Conservation (phyloP, 2,329 filamentous ascomycete genomes). For the Colletotrichum lindemuthianum region DNA sequence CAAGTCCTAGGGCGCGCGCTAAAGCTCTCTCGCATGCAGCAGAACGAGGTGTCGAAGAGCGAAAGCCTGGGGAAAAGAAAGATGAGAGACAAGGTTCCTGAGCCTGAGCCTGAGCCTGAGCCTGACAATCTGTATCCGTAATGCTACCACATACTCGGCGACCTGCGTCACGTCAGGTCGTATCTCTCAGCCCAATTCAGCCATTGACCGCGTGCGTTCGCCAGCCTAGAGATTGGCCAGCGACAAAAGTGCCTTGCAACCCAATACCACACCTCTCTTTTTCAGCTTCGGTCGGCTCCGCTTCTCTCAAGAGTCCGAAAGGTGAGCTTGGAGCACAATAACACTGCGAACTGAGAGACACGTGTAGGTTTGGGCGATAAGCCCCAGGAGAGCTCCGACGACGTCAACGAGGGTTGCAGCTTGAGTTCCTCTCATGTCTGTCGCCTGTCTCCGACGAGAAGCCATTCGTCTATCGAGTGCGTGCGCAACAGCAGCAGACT, state of each 20-base stretch:
- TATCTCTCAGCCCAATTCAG: constrained; percentile 32
- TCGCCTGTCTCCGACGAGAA: constrained; percentile 23
- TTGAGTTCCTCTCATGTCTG: not conserved
- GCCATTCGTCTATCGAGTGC: not conserved
- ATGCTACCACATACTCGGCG: no score
- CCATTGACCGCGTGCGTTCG: constrained; percentile 32
- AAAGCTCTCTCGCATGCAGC: no score
- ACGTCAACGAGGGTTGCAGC: not conserved
- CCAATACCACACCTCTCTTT: not conserved
- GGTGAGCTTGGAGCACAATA: not conserved
- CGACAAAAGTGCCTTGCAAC: constrained; percentile 25
- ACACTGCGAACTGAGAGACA: constrained; percentile 5
- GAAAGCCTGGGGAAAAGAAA: not conserved
- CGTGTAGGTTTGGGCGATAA: constrained; percentile 24
- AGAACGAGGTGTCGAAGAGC: no score
- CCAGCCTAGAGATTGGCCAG: constrained; percentile 2
- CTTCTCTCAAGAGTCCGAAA: constrained; percentile 7
- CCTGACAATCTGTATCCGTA: constrained; percentile 4
- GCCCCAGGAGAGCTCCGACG: constrained; percentile 22
- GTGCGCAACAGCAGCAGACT: not conserved
- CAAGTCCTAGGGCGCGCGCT: not conserved
- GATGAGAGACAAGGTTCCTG: constrained; percentile 17
- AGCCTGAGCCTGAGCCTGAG: constrained; percentile 1
- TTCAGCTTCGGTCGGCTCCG: constrained; percentile 35
- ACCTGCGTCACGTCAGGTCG: not conserved